A percentile compares a stretch with the other conserved stretches of the same genome.
phyloP scores from a whole-genome alignment of 2,329 filamentous ascomycete species.

The Neopestalotiopsis rosae region DNA sequence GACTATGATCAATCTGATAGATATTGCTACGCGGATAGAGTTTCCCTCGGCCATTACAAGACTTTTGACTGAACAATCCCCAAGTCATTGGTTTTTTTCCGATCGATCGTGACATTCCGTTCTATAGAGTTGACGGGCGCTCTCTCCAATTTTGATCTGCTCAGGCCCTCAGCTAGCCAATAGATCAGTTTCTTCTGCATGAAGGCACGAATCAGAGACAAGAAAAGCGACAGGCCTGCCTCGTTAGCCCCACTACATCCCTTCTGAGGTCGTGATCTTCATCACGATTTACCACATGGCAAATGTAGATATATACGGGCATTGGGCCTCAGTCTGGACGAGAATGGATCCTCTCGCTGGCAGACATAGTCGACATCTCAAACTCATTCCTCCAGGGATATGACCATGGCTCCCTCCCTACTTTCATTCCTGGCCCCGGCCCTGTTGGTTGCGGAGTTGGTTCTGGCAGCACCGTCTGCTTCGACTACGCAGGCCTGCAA shows the following conservation, averaged over 20 bases:
- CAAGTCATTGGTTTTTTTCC: not conserved
- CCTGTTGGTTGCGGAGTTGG: not conserved
- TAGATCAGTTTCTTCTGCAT: not conserved
- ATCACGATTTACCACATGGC: not conserved
- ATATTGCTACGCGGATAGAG: not conserved
- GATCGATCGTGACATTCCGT: not conserved
- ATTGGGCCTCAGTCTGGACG: not conserved
- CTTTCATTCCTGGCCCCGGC: not conserved
- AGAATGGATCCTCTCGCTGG: not conserved
- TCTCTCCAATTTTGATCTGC: not conserved
- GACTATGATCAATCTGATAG: not conserved
- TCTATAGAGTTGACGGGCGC: not conserved
- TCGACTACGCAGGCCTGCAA: constrained; percentile 22
- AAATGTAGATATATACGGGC: not conserved
- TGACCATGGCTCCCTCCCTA: not conserved
- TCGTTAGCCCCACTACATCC: not conserved
- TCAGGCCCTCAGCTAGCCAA: not conserved
- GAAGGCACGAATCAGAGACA: not conserved
- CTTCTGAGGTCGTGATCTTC: not conserved
- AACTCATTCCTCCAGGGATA: not conserved
- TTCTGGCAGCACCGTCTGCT: constrained; percentile 8
- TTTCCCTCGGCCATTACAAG: not conserved
- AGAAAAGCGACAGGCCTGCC: not conserved
- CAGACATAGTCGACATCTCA: not conserved
- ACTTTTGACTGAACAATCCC: not conserved